Conservation (phyloP, 2,329 filamentous ascomycete species). For the Alternaria arborescens region DNA sequence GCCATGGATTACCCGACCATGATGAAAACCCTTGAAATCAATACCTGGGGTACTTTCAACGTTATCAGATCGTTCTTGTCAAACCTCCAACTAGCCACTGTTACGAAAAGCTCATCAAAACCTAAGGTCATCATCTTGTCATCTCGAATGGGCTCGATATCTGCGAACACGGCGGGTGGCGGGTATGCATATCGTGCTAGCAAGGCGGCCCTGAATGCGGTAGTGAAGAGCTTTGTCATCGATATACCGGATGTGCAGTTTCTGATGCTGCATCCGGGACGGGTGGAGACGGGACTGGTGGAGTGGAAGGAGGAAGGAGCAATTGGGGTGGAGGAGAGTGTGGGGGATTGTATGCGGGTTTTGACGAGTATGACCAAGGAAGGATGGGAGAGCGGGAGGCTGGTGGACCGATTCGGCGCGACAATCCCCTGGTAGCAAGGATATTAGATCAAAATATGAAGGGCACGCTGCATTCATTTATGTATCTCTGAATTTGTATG, state of each 20-base stretch:
- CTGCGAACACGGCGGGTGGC: constrained; percentile 51
- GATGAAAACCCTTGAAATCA: constrained; percentile 52
- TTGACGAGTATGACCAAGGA: constrained; percentile 44
- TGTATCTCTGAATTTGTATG: not conserved
- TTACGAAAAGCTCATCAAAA: not conserved
- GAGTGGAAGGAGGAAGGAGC: constrained; percentile 57
- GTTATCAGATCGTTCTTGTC: constrained; percentile 51
- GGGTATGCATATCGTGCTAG: constrained; percentile 59
- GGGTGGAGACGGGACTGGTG: constrained; percentile 57
- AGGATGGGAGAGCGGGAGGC: constrained; percentile 47
- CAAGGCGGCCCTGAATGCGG: constrained; percentile 58
- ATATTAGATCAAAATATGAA: not conserved
- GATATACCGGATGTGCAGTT: constrained; percentile 56
- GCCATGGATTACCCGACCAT: constrained; percentile 54
- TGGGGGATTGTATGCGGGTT: constrained; percentile 50
- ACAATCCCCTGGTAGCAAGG: constrained; percentile 53
- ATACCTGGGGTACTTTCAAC: constrained; percentile 55
- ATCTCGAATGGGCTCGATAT: constrained; percentile 56
- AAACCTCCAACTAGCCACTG: constrained; percentile 29
- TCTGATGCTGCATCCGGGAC: constrained; percentile 56
- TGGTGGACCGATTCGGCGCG: constrained; percentile 56
- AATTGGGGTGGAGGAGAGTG: constrained; percentile 53
- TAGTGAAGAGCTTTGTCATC: constrained; percentile 55
- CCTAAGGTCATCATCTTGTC: constrained; percentile 55
- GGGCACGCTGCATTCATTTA: not conserved